Base-by-base conservation (phyloP, 257 asterid genomes). In the Solanum chmielewskii region DNA sequence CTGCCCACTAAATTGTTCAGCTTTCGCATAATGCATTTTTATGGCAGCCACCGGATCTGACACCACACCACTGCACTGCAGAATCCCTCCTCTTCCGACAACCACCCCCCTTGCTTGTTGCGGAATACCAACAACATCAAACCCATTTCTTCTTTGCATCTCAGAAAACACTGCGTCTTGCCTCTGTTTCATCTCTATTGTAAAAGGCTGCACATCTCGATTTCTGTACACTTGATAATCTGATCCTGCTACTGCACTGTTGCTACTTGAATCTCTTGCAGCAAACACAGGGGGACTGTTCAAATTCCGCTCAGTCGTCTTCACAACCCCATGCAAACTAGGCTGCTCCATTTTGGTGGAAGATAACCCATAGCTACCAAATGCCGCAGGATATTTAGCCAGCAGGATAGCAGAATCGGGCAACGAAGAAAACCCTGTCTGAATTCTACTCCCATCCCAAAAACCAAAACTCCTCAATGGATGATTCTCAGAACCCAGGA, bases 21-120 rank as follows among this genome's bases (percentile, higher is more conserved):
- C 89, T 78, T 94, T 93, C 0, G 97, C 94, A 89, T 91, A 95
- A 85, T 96, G 98, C 98, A 94, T 89, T 88, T 91, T 92, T 31
- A 96, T 92, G 87, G 98, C 98, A 25, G 98, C 92, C 33, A 94
- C 98, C 0, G 99, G 98, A 88, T 96, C 98, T 7, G 99, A 92
- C 85, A 94, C 93, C 29, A 94, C 93, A 25, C 94, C 92, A 15
- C 92, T 84, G 83, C 96, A 92, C 91, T 91, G 98, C 41, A 91
- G 92, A 49, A 93, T 86, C 42, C 91, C 95, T 77, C 94, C 93
- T 85, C 94, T 90, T 33, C 95, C 96, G 39, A 89, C 95, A 45
- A 91, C 93, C 86, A 90, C 68, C 64, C 94, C 97, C 74, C 94
- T 86, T 14, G 91, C 73, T 62, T 86, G 90, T 60, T 91, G 97